phyloP scores from a whole-genome alignment of 495 filamentous ascomycete genomes.

The Paragyromitra xinjiangensis region DNA sequence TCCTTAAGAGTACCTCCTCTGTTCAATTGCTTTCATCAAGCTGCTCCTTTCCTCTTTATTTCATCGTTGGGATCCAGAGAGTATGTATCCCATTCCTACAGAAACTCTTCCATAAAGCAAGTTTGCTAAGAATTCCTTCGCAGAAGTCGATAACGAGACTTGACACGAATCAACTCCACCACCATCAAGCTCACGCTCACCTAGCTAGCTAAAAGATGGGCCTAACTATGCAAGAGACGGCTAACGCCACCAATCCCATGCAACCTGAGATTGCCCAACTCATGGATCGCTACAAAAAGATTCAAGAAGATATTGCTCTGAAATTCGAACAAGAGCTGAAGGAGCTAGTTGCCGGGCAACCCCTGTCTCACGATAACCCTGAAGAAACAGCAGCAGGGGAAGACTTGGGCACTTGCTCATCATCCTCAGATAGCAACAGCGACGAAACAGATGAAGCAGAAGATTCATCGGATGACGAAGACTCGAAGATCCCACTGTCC shows the following conservation, averaged over 20 bases:
- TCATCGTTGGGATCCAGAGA: conserved; percentile 18
- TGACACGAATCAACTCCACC: conserved; percentile 9
- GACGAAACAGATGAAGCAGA: conserved; percentile 29
- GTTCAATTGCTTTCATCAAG: conserved; percentile 33
- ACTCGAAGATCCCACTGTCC: conserved; percentile 18
- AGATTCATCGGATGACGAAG: conserved; percentile 35
- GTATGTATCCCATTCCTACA: conserved; percentile 19
- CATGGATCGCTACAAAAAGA: conserved; percentile 6
- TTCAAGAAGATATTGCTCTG: conserved; percentile 12
- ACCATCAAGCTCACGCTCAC: conserved; percentile 12
- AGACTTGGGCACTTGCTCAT: conserved; percentile 25
- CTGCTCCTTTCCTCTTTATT: background rate
- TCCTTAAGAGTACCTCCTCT: conserved; percentile 19
- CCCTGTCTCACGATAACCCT: conserved; percentile 10
- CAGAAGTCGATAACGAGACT: background rate
- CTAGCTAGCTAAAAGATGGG: conserved; percentile 30
- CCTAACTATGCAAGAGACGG: conserved; percentile 13
- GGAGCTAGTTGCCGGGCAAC: conserved; percentile 4
- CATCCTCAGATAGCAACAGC: conserved; percentile 22
- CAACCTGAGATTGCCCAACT: conserved; percentile 20
- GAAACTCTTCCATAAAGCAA: conserved; percentile 1
- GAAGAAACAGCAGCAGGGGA: conserved; percentile 10
- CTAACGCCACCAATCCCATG: conserved; percentile 20
- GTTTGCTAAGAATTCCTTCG: conserved; percentile 17
- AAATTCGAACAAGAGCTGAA: conserved; percentile 22